Base-by-base conservation (phyloP, 805 yeast genomes). In the Cyberlindnera xylosilytica region DNA sequence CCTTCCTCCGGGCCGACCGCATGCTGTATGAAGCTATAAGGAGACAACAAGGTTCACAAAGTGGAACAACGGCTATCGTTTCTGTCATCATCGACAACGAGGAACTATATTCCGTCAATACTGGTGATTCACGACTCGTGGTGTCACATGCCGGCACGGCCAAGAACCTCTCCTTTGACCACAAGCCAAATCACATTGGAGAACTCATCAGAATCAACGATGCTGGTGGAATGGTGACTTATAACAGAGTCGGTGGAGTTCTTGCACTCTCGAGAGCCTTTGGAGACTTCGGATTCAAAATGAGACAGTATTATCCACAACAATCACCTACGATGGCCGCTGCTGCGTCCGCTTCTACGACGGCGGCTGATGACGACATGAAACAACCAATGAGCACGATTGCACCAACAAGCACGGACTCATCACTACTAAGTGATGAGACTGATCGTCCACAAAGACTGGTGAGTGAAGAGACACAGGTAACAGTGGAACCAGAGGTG, bases 111-210 rank as follows among this genome's bases (percentile, higher is more conserved):
- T 81, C 79, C 11, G 83, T 86, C 13, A 85, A 85, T 53, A 72
- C 86, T 3, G 95, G 95, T 4, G 95, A 85, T 60, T 83, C 90
- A 6, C 68, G 95, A 45, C 74, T 84, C 46, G 74, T 84, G 6
- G 52, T 81, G 34, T 62, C 70, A 0, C 56, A 70, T 16, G 56
- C 65, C 29, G 88, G 87, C 1, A 54, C 57, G 6, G 66, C 83
- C 8, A 84, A 84, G 58, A 73, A 68, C 4, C 51, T 83, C 49
- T 81, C 87, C 7, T 83, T 71, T 56, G 91, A 84, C 65, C 99
- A 91, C 68, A 91, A 91, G 68, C 98, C 99, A 18, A 85, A 86
- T 34, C 89, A 91, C 61, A 95, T 87, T 62, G 97, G 97, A 40
- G 99, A 91, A 64, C 76, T 84, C 62, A 80, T 93, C 31, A 73